Conservation (phyloP, 2,329 filamentous ascomycete genomes). For the Ascochyta clinopodiicola region DNA sequence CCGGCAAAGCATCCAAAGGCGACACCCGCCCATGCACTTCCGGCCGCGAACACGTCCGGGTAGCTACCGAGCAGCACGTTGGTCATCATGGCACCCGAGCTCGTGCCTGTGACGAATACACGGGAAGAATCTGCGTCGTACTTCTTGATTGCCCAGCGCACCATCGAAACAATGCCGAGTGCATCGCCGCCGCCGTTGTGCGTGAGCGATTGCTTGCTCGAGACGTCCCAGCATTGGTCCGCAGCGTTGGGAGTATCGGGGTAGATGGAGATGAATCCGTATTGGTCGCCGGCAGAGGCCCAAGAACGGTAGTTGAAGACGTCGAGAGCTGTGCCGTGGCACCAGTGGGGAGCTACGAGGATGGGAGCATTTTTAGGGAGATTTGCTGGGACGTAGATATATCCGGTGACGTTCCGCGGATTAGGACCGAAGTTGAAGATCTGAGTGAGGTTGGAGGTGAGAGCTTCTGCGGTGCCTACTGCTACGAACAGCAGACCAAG, state of each 20-base stretch:
- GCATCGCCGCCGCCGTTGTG: slow-evolving; percentile 45
- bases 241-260: slow-evolving; percentile 37
- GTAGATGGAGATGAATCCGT: slow-evolving; percentile 47
- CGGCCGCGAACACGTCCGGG: slow-evolving; percentile 44
- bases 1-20: slow-evolving; percentile 47
- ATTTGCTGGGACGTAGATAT: slow-evolving; percentile 43
- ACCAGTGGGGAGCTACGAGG: slow-evolving; percentile 44
- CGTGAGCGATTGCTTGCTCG: slow-evolving; percentile 40
- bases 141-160: slow-evolving; percentile 37
- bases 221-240: slow-evolving; percentile 47
- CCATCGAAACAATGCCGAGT: slow-evolving; percentile 43
- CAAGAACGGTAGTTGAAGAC: slow-evolving; percentile 39
- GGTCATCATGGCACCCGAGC: slow-evolving; percentile 47
- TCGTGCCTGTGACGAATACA: slow-evolving; percentile 44
- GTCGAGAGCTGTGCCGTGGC: slow-evolving; percentile 39
- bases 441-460: slow-evolving; percentile 37
- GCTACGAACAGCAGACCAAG: slow-evolving; percentile 23
- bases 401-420: slow-evolving; percentile 42
- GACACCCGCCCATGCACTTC: slow-evolving; percentile 44
- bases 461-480: slow-evolving; percentile 24
- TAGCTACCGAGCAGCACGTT: slow-evolving; percentile 44
- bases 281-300: slow-evolving; percentile 38
- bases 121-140: slow-evolving; percentile 38
- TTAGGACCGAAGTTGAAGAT: slow-evolving; percentile 42
- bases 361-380: slow-evolving; percentile 39